These are phyloP conservation scores for Cladophialophora exuberans DNA, from an alignment of 2,329 filamentous ascomycete species.

Conservation along the genomic window DNA sequence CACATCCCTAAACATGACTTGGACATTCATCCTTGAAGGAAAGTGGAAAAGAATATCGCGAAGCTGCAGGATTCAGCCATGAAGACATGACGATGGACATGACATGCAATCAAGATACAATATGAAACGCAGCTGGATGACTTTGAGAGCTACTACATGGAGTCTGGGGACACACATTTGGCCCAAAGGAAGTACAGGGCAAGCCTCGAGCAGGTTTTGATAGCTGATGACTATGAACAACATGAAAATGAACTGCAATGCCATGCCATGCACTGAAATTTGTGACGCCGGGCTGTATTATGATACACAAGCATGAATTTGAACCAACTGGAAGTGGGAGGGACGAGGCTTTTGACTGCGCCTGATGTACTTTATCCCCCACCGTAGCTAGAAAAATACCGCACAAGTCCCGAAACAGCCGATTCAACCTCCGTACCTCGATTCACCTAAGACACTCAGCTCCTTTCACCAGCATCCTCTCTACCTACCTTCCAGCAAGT, in stretches of 20 bases:
- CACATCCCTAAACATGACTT: slow-evolving; percentile 25
- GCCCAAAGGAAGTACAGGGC: no score
- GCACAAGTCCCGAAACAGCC: slow-evolving; percentile 4
- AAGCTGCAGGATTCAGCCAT: slow-evolving; percentile 16
- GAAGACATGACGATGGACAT: slow-evolving; percentile 11
- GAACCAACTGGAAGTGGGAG: neutral
- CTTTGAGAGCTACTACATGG: slow-evolving; percentile 6
- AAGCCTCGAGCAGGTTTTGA: neutral
- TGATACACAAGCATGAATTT: no score
- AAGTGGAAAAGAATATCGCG: slow-evolving; percentile 7
- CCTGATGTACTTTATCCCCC: neutral
- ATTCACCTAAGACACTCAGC: neutral
- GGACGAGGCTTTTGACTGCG: neutral
- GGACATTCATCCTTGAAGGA: slow-evolving; percentile 19
- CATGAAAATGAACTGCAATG: slow-evolving; percentile 12
- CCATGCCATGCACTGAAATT: neutral
- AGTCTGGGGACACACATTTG: no score
- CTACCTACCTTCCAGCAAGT: neutral
- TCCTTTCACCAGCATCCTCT: neutral
- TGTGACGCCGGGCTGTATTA: slow-evolving; percentile 8
- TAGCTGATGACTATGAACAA: slow-evolving; percentile 6
- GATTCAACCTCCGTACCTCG: neutral
- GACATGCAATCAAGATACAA: slow-evolving; percentile 10
- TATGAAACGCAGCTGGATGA: neutral
- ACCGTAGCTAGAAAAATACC: slow-evolving; percentile 7